These are phyloP conservation scores for Plasmodium vivax DNA, from an alignment of 169 alveolate genomes.

Conservation along the genomic window DNA sequence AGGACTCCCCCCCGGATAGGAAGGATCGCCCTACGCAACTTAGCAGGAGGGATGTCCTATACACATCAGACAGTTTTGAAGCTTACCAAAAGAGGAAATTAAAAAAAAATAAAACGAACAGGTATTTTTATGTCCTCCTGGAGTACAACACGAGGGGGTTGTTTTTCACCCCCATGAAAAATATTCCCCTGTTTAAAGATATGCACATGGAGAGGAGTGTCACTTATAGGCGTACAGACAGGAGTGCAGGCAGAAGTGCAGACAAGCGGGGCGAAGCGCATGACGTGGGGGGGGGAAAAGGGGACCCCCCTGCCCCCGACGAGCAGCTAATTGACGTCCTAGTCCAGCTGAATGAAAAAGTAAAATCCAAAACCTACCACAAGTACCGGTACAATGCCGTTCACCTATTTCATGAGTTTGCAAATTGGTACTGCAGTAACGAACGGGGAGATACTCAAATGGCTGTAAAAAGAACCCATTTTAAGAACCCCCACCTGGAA, in stretches of 20 bases:
- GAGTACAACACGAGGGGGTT: slow-evolving; percentile 31
- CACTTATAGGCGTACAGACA: background rate
- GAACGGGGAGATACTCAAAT: background rate
- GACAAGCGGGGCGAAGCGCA: background rate
- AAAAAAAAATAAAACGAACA: slow-evolving; percentile 21
- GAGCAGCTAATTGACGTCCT: slow-evolving; percentile 2
- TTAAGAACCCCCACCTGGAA: slow-evolving; percentile 5
- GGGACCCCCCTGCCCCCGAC: background rate
- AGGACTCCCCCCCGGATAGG: background rate
- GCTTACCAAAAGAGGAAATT: slow-evolving; percentile 7
- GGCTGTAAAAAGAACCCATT: slow-evolving; percentile 3
- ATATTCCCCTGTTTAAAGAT: slow-evolving; percentile 35
- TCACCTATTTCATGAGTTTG: slow-evolving; percentile 21
- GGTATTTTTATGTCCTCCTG: slow-evolving; percentile 7
- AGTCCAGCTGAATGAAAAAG: background rate
- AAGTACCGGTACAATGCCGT: slow-evolving; percentile 25
- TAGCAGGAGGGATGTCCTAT: background rate
- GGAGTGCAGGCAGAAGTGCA: no score
- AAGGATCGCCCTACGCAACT: background rate
- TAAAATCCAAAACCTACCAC: slow-evolving; percentile 7
- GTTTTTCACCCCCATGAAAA: slow-evolving; percentile 44
- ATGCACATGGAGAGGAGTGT: slow-evolving; percentile 9
- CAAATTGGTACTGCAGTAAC: background rate
- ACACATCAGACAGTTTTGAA: slow-evolving; percentile 5
- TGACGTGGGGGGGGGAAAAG: background rate